Evolutionary conservation across 2,329 filamentous ascomycete genomes (phyloP).

Genomic region (Didymella exigua): DNA sequence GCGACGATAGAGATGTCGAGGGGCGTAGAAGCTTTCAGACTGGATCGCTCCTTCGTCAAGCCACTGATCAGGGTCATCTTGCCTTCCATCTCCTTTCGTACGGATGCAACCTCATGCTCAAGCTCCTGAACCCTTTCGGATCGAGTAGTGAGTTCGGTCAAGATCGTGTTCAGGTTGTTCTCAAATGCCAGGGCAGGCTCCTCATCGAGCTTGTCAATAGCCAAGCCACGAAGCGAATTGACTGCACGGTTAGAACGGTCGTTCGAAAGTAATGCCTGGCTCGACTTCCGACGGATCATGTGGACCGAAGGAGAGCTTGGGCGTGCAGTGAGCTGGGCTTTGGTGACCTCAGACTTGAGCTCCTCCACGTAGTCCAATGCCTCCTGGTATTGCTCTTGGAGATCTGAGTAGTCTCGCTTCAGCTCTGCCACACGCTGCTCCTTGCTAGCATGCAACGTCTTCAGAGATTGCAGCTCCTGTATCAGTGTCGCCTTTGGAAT

Average conservation of each 20-base stretch:
- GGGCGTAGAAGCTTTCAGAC: constrained; percentile 77
- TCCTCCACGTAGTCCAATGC: constrained; percentile 87
- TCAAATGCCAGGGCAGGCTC: constrained; percentile 92
- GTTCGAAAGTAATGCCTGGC: constrained; percentile 82
- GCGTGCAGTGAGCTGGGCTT: constrained; percentile 65
- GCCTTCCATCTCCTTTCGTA: constrained; percentile 94
- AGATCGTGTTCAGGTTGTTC: constrained; percentile 84
- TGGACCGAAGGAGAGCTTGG: constrained; percentile 70
- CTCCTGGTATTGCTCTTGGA: constrained; percentile 81
- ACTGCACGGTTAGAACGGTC: constrained; percentile 93
- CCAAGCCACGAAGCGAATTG: constrained; percentile 85
- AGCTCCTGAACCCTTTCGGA: constrained; percentile 90
- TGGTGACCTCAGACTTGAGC: constrained; percentile 83
- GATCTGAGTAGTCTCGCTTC: constrained; percentile 77
- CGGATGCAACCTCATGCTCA: constrained; percentile 79
- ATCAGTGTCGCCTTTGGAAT: constrained; percentile 23
- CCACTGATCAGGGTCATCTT: constrained; percentile 97
- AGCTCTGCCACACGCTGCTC: constrained; percentile 76
- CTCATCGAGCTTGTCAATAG: constrained; percentile 80
- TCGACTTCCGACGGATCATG: constrained; percentile 92
- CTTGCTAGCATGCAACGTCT: constrained; percentile 73
- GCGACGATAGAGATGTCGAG: constrained; percentile 92
- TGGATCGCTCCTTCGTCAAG: constrained; percentile 88
- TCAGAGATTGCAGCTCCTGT: constrained; percentile 74
- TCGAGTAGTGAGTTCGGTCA: constrained; percentile 86